Conservation (phyloP, 2,329 filamentous ascomycete species). For the Xylariaceae sp. region DNA sequence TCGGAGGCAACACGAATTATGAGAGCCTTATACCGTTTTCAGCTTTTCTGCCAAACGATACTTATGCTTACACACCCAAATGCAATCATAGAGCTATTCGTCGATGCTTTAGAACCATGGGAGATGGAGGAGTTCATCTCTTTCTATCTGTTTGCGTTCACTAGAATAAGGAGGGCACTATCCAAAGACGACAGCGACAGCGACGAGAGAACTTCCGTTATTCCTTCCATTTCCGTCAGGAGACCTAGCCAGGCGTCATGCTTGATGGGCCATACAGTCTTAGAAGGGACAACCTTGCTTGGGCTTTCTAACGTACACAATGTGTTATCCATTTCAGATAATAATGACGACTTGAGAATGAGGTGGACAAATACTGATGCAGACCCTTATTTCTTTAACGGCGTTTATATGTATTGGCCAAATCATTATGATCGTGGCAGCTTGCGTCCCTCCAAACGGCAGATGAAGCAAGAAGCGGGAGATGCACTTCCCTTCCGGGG, state of each 20-base stretch:
- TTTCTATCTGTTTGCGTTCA: conserved; percentile 5
- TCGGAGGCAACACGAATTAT: conserved; percentile 10
- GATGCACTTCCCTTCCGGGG: conserved; percentile 10
- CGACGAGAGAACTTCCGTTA: conserved; percentile 4
- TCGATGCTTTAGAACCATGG: conserved; percentile 13
- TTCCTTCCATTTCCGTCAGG: too few relatives aligned
- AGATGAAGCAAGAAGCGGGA: conserved; percentile 6
- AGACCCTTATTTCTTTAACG: too few relatives aligned
- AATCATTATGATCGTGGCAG: not conserved
- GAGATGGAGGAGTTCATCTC: conserved; percentile 16
- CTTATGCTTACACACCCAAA: conserved; percentile 3
- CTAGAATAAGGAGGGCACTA: conserved; percentile 1
- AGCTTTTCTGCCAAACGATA: conserved; percentile 12
- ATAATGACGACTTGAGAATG: conserved; percentile 23
- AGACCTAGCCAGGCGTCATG: conserved; percentile 1
- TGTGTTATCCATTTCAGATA: conserved; percentile 21
- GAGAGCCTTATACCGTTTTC: conserved; percentile 16
- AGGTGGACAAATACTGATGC: too few relatives aligned
- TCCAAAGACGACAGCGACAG: conserved; percentile 3
- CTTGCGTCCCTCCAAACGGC: not conserved
- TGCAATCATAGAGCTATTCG: conserved; percentile 1
- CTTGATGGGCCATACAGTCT: conserved; percentile 5
- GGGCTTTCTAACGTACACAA: not conserved
- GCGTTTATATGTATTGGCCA: not conserved
- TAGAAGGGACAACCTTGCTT: not conserved